Evolutionary conservation across 176 grass and related monocot species (phyloP), one percentile per base, ranked within the genome.

Genomic region (Tuctoria greenei): DNA sequence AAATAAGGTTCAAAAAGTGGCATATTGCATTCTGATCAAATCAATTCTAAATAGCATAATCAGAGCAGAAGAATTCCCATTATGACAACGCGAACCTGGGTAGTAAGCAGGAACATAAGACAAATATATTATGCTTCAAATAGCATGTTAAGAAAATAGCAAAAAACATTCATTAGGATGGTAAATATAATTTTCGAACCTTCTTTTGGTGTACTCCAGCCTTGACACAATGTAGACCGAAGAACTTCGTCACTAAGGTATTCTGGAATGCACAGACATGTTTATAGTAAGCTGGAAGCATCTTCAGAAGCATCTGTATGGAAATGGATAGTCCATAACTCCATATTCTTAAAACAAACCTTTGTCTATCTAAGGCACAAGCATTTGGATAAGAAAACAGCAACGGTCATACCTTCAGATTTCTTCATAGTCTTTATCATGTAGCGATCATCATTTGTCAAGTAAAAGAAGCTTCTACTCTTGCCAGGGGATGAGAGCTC

Each of bases 391-490:
- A 45, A 40, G 41, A 24, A 72, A 61, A 72, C 39, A 72, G 73
- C 36, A 61, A 28, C 39, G 13, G 43, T 42, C 77, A 64, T 74
- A 92, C 93, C 86, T 96, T 96, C 40, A 96, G 79, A 46, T 76
- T 96, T 96, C 79, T 96, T 96, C 93, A 96, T 96, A 64, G 93
- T 96, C 64, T 96, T 96, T 74, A 92, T 96, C 93, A 96, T 96
- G 67, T 96, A 96, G 17, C 75, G 74, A 58, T 96, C 89, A 39
- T 96, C 89, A 67, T 92, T 81, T 39, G 93, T 96, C 61, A 96
- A 71, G 84, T 96, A 96, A 86, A 96, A 96, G 84, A 96, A 96
- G 61, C 93, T 96, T 83, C 93, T 89, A 41, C 93, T 96, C 67
- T 96, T 96, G 54, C 93, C 93, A 60, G 93, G 93, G 45, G 89